A percentile compares a stretch with the other conserved stretches of the same genome.
phyloP scores from a whole-genome alignment of 1,284 basidiomycete genomes.

The Mycena citricolor region DNA sequence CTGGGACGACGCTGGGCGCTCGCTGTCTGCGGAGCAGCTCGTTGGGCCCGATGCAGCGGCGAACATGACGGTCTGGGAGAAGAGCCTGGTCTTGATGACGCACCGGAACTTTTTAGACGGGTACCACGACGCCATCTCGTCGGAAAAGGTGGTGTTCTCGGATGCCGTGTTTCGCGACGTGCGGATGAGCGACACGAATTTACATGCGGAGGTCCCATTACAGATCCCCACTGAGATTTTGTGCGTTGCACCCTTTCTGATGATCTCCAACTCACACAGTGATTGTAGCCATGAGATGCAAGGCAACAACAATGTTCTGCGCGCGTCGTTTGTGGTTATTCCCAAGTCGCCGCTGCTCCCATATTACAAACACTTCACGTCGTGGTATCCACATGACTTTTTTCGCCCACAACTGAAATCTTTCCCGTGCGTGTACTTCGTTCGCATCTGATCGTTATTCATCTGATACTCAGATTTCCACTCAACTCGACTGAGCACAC shows the following conservation, averaged over 20 bases:
- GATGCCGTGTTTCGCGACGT: slow-evolving; percentile 7
- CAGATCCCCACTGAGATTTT: slow-evolving; percentile 6
- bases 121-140: background rate
- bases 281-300: background rate
- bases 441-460: no score
- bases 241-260: background rate
- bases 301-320: background rate
- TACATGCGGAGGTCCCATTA: slow-evolving; percentile 3
- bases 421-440: background rate
- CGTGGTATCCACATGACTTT: background rate
- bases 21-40: no score
- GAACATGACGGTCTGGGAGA: no score
- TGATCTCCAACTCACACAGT: background rate
- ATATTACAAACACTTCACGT: slow-evolving; percentile 1
- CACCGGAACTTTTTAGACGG: no score
- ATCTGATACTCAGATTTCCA: background rate
- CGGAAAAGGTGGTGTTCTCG: slow-evolving; percentile 6
- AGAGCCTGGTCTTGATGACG: no score
- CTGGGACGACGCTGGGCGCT: no score
- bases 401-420: background rate
- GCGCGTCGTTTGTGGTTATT: slow-evolving; percentile 4
- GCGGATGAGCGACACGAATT: slow-evolving; percentile 1
- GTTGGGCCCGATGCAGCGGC: no score
- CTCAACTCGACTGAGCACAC: background rate
- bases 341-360: background rate